phyloP scores from a whole-genome alignment of 2,329 filamentous ascomycete species.

The Cryoendolithus antarcticus region DNA sequence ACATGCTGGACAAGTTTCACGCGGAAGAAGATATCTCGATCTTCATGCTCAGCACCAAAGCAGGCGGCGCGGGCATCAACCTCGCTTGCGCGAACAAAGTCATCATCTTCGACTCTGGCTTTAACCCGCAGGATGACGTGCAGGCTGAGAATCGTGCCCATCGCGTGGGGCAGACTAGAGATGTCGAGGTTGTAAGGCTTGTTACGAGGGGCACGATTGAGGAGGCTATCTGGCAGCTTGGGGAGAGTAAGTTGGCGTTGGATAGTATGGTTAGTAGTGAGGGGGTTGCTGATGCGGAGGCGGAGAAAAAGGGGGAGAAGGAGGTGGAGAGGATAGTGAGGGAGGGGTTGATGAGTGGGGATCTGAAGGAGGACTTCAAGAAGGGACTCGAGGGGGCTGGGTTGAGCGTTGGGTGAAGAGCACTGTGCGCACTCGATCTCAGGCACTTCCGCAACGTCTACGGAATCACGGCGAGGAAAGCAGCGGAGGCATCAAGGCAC shows the following conservation, averaged over 20 bases:
- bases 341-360: constrained; percentile 14
- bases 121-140: constrained; percentile 97
- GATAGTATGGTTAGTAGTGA: constrained; percentile 61
- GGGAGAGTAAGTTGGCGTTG: constrained; percentile 83
- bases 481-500: too few relatives aligned
- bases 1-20: constrained; percentile 79
- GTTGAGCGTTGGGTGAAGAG: constrained; percentile 20
- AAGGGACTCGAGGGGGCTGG: constrained; percentile 30
- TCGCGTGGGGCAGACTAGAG: constrained; percentile 77
- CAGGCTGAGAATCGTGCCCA: constrained; percentile 96
- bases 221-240: constrained; percentile 82
- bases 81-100: constrained; percentile 93
- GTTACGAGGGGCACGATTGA: constrained; percentile 76
- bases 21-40: constrained; percentile 65
- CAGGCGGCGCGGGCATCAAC: constrained; percentile 95
- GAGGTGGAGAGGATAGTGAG: constrained; percentile 29
- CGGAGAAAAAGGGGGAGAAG: constrained; percentile 27
- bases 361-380: constrained; percentile 31
- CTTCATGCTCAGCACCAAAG: constrained; percentile 85
- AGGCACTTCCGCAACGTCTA: too few relatives aligned
- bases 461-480: too few relatives aligned
- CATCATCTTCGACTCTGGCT: constrained; percentile 91
- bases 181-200: constrained; percentile 81
- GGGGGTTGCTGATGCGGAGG: constrained; percentile 25
- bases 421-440: too few relatives aligned